These are phyloP conservation scores for Hypomontagnella monticulosa DNA, from an alignment of 495 filamentous ascomycete genomes.

Conservation along the genomic window DNA sequence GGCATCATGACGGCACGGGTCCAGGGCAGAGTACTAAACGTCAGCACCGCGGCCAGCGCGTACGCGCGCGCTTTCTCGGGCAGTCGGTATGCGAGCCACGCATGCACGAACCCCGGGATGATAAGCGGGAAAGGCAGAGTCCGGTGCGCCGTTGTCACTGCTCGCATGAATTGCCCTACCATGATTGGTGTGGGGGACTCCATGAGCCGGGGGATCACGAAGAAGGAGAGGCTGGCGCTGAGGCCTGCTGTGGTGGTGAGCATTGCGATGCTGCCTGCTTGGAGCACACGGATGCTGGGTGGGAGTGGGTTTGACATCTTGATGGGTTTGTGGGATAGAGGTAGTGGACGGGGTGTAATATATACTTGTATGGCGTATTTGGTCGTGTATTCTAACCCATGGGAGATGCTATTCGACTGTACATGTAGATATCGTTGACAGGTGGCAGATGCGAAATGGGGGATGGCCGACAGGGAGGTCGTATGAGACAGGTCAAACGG, in stretches of 20 bases:
- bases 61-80: conserved; percentile 49
- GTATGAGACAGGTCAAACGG: too few relatives aligned
- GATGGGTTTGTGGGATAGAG: not conserved
- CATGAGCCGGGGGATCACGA: conserved; percentile 61
- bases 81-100: conserved; percentile 56
- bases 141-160: conserved; percentile 48
- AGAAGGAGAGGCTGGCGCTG: conserved; percentile 53
- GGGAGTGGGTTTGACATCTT: conserved; percentile 1
- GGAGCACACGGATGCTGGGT: conserved; percentile 51
- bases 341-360: not conserved
- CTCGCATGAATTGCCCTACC: conserved; percentile 59
- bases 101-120: conserved; percentile 48
- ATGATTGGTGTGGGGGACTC: conserved; percentile 62
- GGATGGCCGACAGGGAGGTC: too few relatives aligned
- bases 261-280: conserved; percentile 58
- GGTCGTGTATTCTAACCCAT: too few relatives aligned
- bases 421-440: too few relatives aligned
- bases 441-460: too few relatives aligned
- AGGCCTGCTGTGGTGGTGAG: conserved; percentile 55
- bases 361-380: too few relatives aligned
- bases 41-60: conserved; percentile 52
- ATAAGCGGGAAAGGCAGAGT: conserved; percentile 48
- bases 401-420: too few relatives aligned
- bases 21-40: conserved; percentile 60
- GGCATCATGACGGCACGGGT: conserved; percentile 55